These are phyloP conservation scores for Globisporangium cylindrosporum DNA, from an alignment of 352 stramenopile genomes.

Conservation along the genomic window DNA sequence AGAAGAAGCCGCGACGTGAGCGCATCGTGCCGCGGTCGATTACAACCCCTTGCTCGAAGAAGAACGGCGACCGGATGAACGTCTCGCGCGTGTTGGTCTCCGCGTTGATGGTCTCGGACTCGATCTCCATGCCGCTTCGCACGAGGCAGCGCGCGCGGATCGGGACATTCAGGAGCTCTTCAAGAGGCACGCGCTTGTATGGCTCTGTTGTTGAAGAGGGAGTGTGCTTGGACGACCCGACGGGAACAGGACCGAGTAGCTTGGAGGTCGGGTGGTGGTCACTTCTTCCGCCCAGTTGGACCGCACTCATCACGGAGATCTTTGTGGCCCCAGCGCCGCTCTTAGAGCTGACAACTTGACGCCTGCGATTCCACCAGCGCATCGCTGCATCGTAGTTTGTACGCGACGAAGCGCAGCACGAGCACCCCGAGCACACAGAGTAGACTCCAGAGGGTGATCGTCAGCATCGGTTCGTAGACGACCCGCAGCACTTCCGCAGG, in stretches of 20 bases:
- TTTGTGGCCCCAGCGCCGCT: background rate
- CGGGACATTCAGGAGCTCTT: slow-evolving; percentile 44
- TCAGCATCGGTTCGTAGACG: slow-evolving; percentile 32
- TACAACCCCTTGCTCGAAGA: slow-evolving; percentile 44
- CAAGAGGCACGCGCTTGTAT: slow-evolving; percentile 43
- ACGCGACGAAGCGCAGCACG: slow-evolving; percentile 17
- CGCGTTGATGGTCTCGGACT: slow-evolving; percentile 2
- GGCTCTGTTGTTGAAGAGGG: slow-evolving; percentile 12
- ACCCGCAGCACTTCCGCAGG: slow-evolving; percentile 22
- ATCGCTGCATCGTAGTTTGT: background rate
- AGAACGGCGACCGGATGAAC: slow-evolving; percentile 36
- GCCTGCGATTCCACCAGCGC: background rate
- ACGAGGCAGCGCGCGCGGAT: slow-evolving; percentile 47
- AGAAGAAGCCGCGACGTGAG: slow-evolving; percentile 38
- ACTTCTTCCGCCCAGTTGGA: background rate
- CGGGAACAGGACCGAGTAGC: slow-evolving; percentile 5
- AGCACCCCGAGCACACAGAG: slow-evolving; percentile 17
- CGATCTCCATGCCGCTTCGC: slow-evolving; percentile 25
- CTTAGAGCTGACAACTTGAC: background rate
- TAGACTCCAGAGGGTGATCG: slow-evolving; percentile 25
- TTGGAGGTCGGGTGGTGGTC: slow-evolving; percentile 8
- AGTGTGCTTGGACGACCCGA: background rate
- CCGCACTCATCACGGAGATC: background rate
- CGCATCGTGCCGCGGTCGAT: slow-evolving; percentile 45
- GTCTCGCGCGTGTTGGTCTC: slow-evolving; percentile 25